Evolutionary conservation across 352 stramenopile genomes (phyloP).

Genomic region (Aphanomyces astaci): DNA sequence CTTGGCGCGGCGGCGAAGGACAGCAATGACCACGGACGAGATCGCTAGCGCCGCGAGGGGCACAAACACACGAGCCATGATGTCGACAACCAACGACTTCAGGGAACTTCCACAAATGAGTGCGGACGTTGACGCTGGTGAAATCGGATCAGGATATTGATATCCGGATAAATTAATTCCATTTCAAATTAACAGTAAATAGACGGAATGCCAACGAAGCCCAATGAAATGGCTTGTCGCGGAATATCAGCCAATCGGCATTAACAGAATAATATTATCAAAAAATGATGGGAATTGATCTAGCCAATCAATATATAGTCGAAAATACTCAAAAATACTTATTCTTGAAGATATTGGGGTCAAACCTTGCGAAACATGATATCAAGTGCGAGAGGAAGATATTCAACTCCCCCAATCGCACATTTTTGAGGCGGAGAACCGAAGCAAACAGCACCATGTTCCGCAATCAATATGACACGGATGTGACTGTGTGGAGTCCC

Average conservation of each 20-base stretch:
- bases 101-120: background rate
- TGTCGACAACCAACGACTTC: background rate
- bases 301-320: no score
- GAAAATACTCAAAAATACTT: no score
- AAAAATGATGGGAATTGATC: no score
- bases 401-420: background rate
- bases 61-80: background rate
- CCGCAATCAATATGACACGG: slow-evolving; percentile 99
- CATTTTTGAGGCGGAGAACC: slow-evolving; percentile 10
- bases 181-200: no score
- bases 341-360: no score
- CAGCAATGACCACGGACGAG: background rate
- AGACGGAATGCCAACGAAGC: no score
- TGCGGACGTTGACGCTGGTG: background rate
- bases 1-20: slow-evolving; percentile 9
- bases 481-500: slow-evolving; percentile 99
- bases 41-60: background rate
- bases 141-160: background rate
- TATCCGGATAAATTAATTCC: slow-evolving; percentile 9
- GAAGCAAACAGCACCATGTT: slow-evolving; percentile 80
- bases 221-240: no score
- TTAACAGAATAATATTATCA: no score
- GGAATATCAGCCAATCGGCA: no score
- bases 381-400: background rate
- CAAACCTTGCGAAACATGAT: background rate